Conservation (phyloP, 331 rosid genomes). For the Acacia concinna region DNA sequence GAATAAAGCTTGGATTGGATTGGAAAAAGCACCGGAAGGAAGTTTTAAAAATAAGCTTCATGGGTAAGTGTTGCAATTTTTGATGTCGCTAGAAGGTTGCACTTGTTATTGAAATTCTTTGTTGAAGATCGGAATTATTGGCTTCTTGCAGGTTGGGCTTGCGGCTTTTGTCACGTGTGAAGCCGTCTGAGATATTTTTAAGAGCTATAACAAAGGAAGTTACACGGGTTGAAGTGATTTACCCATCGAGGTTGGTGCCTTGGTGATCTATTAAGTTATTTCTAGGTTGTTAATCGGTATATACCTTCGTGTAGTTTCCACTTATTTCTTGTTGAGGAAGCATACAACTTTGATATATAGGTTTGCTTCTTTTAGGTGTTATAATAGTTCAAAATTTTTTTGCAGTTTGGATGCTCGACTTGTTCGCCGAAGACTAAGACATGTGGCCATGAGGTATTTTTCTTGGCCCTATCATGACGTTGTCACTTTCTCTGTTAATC, state of each 20-base stretch:
- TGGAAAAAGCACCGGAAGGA: conserved; percentile 74
- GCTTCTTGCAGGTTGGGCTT: conserved; percentile 63
- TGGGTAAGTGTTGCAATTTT: conserved; percentile 46
- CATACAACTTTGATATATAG: background rate
- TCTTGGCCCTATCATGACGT: background rate
- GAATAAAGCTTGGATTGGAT: conserved; percentile 73
- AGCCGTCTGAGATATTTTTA: conserved; percentile 88
- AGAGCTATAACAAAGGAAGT: conserved; percentile 74
- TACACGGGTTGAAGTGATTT: conserved; percentile 68
- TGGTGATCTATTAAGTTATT: background rate
- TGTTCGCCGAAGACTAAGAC: conserved; percentile 83
- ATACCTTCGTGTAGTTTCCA: background rate
- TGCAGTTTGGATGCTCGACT: conserved; percentile 78
- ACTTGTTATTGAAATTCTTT: background rate
- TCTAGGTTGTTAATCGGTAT: background rate
- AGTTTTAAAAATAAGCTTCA: conserved; percentile 72
- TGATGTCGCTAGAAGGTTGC: background rate
- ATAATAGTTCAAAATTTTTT: conserved; percentile 24
- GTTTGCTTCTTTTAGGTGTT: conserved; percentile 19
- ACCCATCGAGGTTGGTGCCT: conserved; percentile 74
- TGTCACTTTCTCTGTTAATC: background rate
- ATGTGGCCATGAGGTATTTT: conserved; percentile 77
- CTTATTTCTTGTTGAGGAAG: background rate
- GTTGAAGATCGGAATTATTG: conserved; percentile 10
- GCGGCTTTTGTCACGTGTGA: conserved; percentile 76